Conservation (phyloP, 345 rosid genomes). For the Mallotus nudiflorus region DNA sequence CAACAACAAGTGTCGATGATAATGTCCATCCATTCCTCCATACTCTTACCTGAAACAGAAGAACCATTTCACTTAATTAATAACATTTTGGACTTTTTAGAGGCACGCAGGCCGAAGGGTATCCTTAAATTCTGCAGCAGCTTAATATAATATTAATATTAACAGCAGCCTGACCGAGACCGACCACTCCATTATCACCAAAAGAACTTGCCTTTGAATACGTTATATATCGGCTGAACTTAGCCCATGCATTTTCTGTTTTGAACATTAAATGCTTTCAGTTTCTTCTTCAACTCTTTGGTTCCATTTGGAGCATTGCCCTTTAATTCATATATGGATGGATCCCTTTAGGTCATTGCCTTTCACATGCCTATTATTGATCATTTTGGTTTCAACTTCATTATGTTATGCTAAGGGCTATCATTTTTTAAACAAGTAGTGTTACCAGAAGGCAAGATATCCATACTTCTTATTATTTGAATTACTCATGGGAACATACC, state of each 20-base stretch:
- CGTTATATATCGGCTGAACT: neutral
- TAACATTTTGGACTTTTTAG: neutral
- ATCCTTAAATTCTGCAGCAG: constrained; percentile 12
- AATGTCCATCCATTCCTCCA: neutral
- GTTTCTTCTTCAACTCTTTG: neutral
- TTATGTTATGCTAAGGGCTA: too few species aligned
- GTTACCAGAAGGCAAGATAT: too few species aligned
- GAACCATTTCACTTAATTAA: too few species aligned
- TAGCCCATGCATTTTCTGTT: constrained; percentile 14
- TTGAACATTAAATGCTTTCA: constrained; percentile 5
- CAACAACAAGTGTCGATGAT: too few species aligned
- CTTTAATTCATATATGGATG: neutral
- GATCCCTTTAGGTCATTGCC: neutral
- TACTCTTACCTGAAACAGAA: neutral
- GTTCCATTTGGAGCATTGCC: neutral
- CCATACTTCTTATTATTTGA: too few species aligned
- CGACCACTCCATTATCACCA: neutral
- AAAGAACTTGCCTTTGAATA: neutral
- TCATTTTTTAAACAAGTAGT: too few species aligned
- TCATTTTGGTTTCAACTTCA: too few species aligned
- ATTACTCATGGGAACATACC: too few species aligned
- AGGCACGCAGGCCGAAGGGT: constrained; percentile 13
- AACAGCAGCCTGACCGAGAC: too few species aligned
- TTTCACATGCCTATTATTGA: too few species aligned
- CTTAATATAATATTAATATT: neutral